These are phyloP conservation scores for Fusarium sublunatum DNA, from an alignment of 2,329 filamentous ascomycete genomes.

Conservation along the genomic window DNA sequence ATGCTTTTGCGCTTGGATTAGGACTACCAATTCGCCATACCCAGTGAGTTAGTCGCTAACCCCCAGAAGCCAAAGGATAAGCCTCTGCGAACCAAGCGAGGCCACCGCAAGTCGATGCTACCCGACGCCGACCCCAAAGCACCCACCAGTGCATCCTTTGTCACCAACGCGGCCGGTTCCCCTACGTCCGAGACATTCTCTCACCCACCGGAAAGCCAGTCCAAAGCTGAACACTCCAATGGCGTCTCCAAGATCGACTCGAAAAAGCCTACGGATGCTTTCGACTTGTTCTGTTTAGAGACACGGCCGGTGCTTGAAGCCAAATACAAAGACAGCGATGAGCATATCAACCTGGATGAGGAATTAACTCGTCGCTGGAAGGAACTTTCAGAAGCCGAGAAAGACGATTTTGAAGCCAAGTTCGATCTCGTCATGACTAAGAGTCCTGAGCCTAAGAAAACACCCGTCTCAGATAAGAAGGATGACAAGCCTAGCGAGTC, in stretches of 20 bases:
- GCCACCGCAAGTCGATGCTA: conserved; percentile 70
- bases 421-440: conserved; percentile 44
- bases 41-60: conserved; percentile 52
- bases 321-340: conserved; percentile 54
- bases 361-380: conserved; percentile 68
- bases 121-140: conserved; percentile 58
- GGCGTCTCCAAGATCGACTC: conserved; percentile 54
- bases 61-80: conserved; percentile 77
- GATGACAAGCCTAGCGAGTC: conserved; percentile 45
- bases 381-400: conserved; percentile 61
- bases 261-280: conserved; percentile 61
- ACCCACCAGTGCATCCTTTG: conserved; percentile 56
- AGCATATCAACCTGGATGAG: conserved; percentile 59
- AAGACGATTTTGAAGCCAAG: conserved; percentile 60
- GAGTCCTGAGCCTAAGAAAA: conserved; percentile 44
- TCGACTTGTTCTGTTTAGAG: conserved; percentile 67
- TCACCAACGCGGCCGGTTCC: conserved; percentile 59
- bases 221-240: conserved; percentile 53
- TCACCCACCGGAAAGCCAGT: conserved; percentile 47
- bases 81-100: conserved; percentile 78
- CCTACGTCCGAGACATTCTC: conserved; percentile 63
- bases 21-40: conserved; percentile 49
- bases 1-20: conserved; percentile 51
- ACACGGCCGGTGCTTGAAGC: conserved; percentile 57
- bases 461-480: conserved; percentile 39